phyloP scores from a whole-genome alignment of 1,284 basidiomycete species.

The Microbotryomycetes sp. region DNA sequence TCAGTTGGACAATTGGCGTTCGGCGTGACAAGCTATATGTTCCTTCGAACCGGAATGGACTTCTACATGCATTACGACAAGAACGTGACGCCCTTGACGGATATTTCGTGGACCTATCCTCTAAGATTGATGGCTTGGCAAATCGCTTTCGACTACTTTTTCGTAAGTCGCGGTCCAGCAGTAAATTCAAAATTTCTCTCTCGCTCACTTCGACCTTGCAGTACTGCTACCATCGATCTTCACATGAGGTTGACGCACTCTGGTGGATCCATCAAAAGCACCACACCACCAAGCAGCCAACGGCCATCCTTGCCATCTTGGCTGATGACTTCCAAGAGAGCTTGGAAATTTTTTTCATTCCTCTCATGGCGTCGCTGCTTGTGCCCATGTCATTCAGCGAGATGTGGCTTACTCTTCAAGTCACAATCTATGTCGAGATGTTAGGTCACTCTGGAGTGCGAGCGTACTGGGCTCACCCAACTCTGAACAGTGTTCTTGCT shows the following conservation, averaged over 20 bases:
- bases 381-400: constrained; percentile 18
- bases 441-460: constrained; percentile 33
- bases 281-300: constrained; percentile 20
- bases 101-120: constrained; percentile 10
- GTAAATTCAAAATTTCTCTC: not conserved
- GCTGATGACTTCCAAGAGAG: constrained; percentile 19
- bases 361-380: constrained; percentile 3
- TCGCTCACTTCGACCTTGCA: not conserved
- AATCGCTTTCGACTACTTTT: constrained; percentile 21
- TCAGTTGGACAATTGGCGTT: not conserved
- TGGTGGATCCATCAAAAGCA: constrained; percentile 12
- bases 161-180: constrained; percentile 4
- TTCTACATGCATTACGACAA: constrained; percentile 17
- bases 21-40: constrained; percentile 13
- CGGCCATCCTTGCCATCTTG: constrained; percentile 18
- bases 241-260: constrained; percentile 2
- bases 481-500: constrained; percentile 30
- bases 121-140: constrained; percentile 16
- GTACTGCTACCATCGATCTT: not conserved
- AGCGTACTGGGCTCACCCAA: constrained; percentile 33
- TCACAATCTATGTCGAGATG: constrained; percentile 21
- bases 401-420: constrained; percentile 7
- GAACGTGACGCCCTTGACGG: not conserved
- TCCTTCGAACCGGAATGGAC: constrained; percentile 11
- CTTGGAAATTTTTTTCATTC: constrained; percentile 18